Percentiles rank a stretch among this genome's conserved stretches.
These are phyloP conservation scores for Neurospora discreta DNA, from an alignment of 495 filamentous ascomycete genomes.

Conservation along the genomic window DNA sequence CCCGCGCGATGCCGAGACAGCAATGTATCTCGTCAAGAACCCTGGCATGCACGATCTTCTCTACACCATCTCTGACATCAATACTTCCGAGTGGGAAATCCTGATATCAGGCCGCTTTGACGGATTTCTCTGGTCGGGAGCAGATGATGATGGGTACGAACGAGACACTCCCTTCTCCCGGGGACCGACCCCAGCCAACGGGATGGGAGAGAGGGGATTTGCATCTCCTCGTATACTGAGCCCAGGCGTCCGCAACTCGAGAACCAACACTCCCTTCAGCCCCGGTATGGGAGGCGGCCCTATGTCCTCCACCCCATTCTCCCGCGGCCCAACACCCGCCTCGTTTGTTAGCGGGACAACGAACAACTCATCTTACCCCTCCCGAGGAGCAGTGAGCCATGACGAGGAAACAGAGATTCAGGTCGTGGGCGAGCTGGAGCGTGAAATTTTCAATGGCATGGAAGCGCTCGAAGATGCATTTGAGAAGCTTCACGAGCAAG, in stretches of 20 bases:
- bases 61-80: constrained; percentile 77
- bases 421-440: constrained; percentile 78
- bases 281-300: not conserved
- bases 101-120: constrained; percentile 93
- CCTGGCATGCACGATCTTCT: constrained; percentile 73
- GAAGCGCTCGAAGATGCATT: constrained; percentile 92
- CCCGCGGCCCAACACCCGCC: constrained; percentile 35
- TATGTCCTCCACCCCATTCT: constrained; percentile 7
- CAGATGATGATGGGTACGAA: constrained; percentile 45
- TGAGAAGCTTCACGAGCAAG: constrained; percentile 76
- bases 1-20: constrained; percentile 75
- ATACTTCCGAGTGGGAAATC: constrained; percentile 87
- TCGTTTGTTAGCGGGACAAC: constrained; percentile 36
- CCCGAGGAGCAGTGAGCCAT: constrained; percentile 51
- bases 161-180: constrained; percentile 31
- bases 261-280: constrained; percentile 22
- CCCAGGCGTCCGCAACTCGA: constrained; percentile 19
- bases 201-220: not conserved
- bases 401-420: constrained; percentile 94
- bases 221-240: constrained; percentile 29
- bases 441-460: constrained; percentile 88
- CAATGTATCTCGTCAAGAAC: constrained; percentile 82
- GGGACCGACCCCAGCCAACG: constrained; percentile 40
- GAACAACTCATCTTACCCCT: constrained; percentile 23
- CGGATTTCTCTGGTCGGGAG: constrained; percentile 92